Conservation (phyloP, 768 basidiomycete species). For the Naganishia randhawae region DNA sequence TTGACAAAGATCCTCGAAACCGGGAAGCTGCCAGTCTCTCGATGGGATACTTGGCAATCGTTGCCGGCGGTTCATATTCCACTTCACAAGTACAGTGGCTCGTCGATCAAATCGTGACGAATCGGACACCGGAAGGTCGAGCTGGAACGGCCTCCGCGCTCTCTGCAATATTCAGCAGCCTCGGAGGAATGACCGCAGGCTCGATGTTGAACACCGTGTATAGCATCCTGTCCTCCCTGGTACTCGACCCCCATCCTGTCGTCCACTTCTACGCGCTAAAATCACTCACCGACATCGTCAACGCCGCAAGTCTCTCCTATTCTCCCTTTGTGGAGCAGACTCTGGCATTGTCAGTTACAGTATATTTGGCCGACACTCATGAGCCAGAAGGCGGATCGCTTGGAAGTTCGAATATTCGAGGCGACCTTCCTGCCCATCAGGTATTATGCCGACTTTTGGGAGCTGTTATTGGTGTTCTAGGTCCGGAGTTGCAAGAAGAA, state of each 20-base stretch:
- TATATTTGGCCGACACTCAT: conserved; percentile 84
- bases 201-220: conserved; percentile 92
- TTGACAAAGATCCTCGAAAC: conserved; percentile 73
- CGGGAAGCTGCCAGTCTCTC: conserved; percentile 79
- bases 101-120: conserved; percentile 88
- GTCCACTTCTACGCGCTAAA: conserved; percentile 91
- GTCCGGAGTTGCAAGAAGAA: conserved; percentile 85
- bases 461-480: conserved; percentile 85
- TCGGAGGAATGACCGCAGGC: conserved; percentile 90
- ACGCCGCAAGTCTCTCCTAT: conserved; percentile 86
- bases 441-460: conserved; percentile 87
- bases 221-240: conserved; percentile 88
- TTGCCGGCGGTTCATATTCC: conserved; percentile 78
- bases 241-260: conserved; percentile 91
- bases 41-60: conserved; percentile 76
- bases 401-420: conserved; percentile 75
- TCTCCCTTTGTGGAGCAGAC: conserved; percentile 83
- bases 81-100: conserved; percentile 81
- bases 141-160: conserved; percentile 92
- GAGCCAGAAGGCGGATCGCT: conserved; percentile 87
- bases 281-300: conserved; percentile 79
- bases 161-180: conserved; percentile 82
- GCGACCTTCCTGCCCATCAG: conserved; percentile 87
- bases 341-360: conserved; percentile 80
- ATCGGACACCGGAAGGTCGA: conserved; percentile 84